Evolutionary conservation across 257 asterid genomes (phyloP).

Genomic region (Haberlea rhodopensis): DNA sequence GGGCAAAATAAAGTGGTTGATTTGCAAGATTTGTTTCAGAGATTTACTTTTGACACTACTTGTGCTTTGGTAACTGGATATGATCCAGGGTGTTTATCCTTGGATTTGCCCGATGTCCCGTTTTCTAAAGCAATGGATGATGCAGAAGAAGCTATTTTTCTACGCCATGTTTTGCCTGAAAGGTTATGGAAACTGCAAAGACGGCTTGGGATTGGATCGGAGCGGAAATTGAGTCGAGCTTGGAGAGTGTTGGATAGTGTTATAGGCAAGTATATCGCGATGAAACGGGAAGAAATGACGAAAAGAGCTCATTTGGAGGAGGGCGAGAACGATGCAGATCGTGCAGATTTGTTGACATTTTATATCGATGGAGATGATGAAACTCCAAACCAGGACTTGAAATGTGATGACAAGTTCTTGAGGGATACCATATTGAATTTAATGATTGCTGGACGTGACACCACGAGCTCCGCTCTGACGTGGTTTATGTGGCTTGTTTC

Average conservation of each 20-base stretch:
- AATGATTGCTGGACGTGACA: slow-evolving; percentile 72
- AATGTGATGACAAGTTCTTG: slow-evolving; percentile 40
- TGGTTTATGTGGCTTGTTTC: slow-evolving; percentile 67
- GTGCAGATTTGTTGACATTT: slow-evolving; percentile 49
- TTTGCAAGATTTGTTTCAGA: slow-evolving; percentile 60
- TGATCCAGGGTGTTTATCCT: slow-evolving; percentile 55
- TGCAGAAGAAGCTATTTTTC: slow-evolving; percentile 52
- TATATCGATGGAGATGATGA: slow-evolving; percentile 36
- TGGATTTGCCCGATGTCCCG: slow-evolving; percentile 47
- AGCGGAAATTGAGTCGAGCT: slow-evolving; percentile 36
- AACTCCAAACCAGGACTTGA: slow-evolving; percentile 9
- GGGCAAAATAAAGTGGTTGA: slow-evolving; percentile 30
- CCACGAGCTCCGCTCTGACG: slow-evolving; percentile 62
- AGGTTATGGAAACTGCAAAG: slow-evolving; percentile 54
- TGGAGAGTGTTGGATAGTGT: slow-evolving; percentile 40
- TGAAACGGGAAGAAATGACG: slow-evolving; percentile 41
- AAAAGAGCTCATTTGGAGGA: not conserved
- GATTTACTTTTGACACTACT: slow-evolving; percentile 59
- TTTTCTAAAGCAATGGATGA: slow-evolving; percentile 59
- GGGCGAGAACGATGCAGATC: slow-evolving; percentile 25
- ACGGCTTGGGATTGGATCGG: slow-evolving; percentile 46
- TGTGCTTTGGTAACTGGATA: slow-evolving; percentile 50
- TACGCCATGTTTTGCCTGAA: slow-evolving; percentile 51
- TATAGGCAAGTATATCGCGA: slow-evolving; percentile 36
- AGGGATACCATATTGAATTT: slow-evolving; percentile 58